Evolutionary conservation across 164 flowering plant species (phyloP).

Genomic region (Malania oleifera): DNA sequence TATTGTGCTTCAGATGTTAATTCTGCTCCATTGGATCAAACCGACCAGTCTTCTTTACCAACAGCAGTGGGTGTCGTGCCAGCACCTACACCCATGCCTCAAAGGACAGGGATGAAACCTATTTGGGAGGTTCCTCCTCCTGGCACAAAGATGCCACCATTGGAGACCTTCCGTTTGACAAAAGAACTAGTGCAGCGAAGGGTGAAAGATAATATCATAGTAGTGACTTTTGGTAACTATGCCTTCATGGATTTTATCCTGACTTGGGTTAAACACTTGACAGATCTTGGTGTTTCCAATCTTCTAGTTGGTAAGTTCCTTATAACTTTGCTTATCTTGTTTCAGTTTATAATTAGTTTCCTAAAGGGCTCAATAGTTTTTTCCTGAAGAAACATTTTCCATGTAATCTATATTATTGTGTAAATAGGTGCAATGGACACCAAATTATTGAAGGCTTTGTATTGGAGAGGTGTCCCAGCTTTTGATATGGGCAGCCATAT

Average conservation of each 20-base stretch:
- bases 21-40: conserved; percentile 18
- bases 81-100: conserved; percentile 12
- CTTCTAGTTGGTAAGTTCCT: conserved; percentile 80
- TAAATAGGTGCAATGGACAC: conserved; percentile 91
- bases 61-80: conserved; percentile 6
- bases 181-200: conserved; percentile 61
- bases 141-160: conserved; percentile 67
- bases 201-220: conserved; percentile 65
- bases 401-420: conserved; percentile 1
- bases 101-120: conserved; percentile 26
- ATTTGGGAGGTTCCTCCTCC: conserved; percentile 71
- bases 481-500: conserved; percentile 99
- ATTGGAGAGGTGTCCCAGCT: conserved; percentile 93
- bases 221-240: conserved; percentile 93
- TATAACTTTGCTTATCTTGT: not conserved
- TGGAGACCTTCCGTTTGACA: conserved; percentile 52
- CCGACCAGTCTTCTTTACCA: conserved; percentile 24
- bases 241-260: conserved; percentile 96
- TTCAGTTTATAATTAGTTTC: no score
- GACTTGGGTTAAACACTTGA: conserved; percentile 89
- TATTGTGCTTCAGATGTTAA: conserved; percentile 8
- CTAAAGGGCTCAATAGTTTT: not conserved
- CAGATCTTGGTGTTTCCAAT: conserved; percentile 72
- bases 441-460: conserved; percentile 78
- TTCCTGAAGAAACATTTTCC: not conserved